Evolutionary conservation across 2,329 filamentous ascomycete species (phyloP), one percentile per base, ranked within the genome.

Genomic region (Botrytis squamosa): DNA sequence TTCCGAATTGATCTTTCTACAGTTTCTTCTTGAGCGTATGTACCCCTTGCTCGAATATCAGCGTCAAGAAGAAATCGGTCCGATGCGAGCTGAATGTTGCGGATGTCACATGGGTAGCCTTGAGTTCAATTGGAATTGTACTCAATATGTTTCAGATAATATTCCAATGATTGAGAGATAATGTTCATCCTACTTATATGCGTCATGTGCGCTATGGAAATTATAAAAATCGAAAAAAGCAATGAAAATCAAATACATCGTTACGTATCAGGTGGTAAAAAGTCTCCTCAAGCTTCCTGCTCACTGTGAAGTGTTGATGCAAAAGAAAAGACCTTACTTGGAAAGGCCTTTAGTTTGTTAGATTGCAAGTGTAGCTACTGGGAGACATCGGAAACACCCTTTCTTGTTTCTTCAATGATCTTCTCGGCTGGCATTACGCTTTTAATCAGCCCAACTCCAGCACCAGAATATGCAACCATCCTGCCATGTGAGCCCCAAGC

Each of bases 401-500:
- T 20, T 4, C 36, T 22, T 44, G n/a, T 40, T 8, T 57, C 25
- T 25, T 69, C 16, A 12, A 88, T 85, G 77, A 91, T 88, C 14
- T 87, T 84, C 16, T 79, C 83, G 5, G 88, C 88, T 20, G 82
- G 78, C 75, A 83, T 83, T 0, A 88, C 82, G 55, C 84, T 80
- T 60, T 81, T 86, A 3, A 90, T 84, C 74, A 91, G 81, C 0
- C 89, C 89, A n/a, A 91, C 86, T 0, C 85, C 89, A 42, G 87
- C 87, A 6, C 90, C 89, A 25, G 88, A 88, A 83, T 90, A 92
- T 20, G 88, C 88, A 6, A 88, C 89, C 83, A 91, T 82, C 73
- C 89, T 84, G 7, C 85, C 87, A 12, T 85, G 55, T 14, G 76
- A 80, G 40, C 87, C 88, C 87, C 87, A 86, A 69, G 86, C 83